Evolutionary conservation across 1,284 basidiomycete genomes (phyloP), one percentile per base, ranked within the genome.

Genomic region (Kwoniella shivajii): DNA sequence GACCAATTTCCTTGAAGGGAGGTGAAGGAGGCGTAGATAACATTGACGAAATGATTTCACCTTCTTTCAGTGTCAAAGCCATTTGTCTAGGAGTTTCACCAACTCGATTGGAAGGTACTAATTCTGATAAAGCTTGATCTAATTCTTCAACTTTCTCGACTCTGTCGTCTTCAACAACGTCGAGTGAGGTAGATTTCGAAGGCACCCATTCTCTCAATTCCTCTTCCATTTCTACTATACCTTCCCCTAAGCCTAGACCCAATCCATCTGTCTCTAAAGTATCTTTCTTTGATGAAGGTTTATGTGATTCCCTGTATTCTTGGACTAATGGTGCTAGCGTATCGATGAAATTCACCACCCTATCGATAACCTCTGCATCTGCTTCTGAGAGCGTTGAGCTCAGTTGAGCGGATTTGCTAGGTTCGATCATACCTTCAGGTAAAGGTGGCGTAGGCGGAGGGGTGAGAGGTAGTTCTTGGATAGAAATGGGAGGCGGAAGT

Each of bases 21-120:
- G 49, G 36, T 26, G 50, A 49, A 20, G 54, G 24, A 4, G 36
- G 29, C 9, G 24, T n/a, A 6, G 63, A 52, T 1, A 67, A 57
- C 11, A 65, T 53, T 1, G 43, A 22, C 3, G 60, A 54, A 49
- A 67, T 65, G 42, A 75, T 63, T 22, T 56, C 46, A 1, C 69
- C 68, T 60, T 78, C 77, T 43, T 59, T 57, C 2, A 51, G 39
- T 0, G 74, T 74, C 20, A 77, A 51, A 9, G 52, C 61, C 10
- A 29, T 63, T 59, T 78, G 77, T 10, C 64, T 56, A 1, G 65
- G 60, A 1, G 69, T 68, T 50, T 78, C 77, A 14, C 48, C 61
- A 30, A 73, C 72, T 4, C 33, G 49, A 4, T 65, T 64, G 1
- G 45, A 27, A 1, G 66, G 63, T 10, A 66, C 39, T 9, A 71